Evolutionary conservation across 495 filamentous ascomycete genomes (phyloP).

Genomic region (Penicillium verhagenii): DNA sequence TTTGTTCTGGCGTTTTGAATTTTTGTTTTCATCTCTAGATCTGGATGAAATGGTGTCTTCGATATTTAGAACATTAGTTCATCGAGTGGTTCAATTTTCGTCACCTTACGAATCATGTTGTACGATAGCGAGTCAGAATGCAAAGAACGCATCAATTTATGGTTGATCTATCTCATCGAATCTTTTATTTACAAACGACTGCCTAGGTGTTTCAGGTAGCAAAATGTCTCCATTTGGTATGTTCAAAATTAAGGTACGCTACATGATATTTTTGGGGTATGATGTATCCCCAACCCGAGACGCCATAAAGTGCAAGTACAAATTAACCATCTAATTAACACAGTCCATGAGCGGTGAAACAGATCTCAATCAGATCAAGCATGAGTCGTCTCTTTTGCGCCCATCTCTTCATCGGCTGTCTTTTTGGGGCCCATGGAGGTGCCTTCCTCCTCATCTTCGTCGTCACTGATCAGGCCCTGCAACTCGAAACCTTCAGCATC

Average conservation of each 20-base stretch:
- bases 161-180: too few species aligned
- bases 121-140: slow-evolving; percentile 6
- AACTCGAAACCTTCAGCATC: slow-evolving; percentile 93
- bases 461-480: slow-evolving; percentile 85
- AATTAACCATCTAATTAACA: neutral
- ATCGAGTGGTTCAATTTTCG: neutral
- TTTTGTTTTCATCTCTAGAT: neutral
- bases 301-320: slow-evolving; percentile 2
- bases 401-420: slow-evolving; percentile 38
- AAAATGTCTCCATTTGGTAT: neutral
- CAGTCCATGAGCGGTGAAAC: neutral
- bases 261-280: neutral
- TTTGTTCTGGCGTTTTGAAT: neutral
- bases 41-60: neutral
- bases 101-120: slow-evolving; percentile 3
- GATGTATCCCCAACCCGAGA: neutral
- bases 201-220: neutral
- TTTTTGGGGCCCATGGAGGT: slow-evolving; percentile 31
- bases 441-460: slow-evolving; percentile 44
- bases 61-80: neutral
- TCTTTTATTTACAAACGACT: neutral
- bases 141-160: too few species aligned
- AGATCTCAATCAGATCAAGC: neutral
- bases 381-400: slow-evolving; percentile 22
- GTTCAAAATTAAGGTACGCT: slow-evolving; percentile 6